phyloP scores from a whole-genome alignment of 148 eudicot species.

The Rheum nobile region DNA sequence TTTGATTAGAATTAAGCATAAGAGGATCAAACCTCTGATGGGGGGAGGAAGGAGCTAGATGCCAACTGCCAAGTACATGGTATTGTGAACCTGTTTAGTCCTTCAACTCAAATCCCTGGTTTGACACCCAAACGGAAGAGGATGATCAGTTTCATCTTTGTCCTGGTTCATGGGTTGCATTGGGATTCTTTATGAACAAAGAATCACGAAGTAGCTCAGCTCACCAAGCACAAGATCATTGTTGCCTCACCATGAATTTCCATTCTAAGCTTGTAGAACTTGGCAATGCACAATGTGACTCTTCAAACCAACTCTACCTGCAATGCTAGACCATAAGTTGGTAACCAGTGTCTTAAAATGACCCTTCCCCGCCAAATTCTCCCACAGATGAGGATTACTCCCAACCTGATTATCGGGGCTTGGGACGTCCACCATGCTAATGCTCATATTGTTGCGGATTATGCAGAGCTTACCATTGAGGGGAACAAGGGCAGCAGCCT shows the following conservation, averaged over 20 bases:
- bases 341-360: conserved; percentile 61
- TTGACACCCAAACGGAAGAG: neutral
- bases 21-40: neutral
- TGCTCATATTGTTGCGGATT: conserved; percentile 84
- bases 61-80: neutral
- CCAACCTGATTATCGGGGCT: conserved; percentile 65
- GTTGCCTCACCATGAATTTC: neutral
- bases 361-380: conserved; percentile 59
- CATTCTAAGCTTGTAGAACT: conserved; percentile 63
- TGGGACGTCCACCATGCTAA: conserved; percentile 76
- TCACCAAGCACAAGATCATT: neutral
- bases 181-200: too few relatives aligned
- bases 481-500: conserved; percentile 91
- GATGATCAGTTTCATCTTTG: neutral
- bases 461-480: conserved; percentile 90
- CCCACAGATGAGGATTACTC: conserved; percentile 80
- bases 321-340: conserved; percentile 62
- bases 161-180: neutral
- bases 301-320: conserved; percentile 53
- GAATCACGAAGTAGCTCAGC: too few relatives aligned
- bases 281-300: conserved; percentile 81
- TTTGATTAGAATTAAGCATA: neutral
- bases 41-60: neutral
- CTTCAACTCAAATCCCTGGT: neutral
- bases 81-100: neutral